Evolutionary conservation across 2,329 filamentous ascomycete species (phyloP), one percentile per base, ranked within the genome.

Genomic region (Aspergillus hortae): DNA sequence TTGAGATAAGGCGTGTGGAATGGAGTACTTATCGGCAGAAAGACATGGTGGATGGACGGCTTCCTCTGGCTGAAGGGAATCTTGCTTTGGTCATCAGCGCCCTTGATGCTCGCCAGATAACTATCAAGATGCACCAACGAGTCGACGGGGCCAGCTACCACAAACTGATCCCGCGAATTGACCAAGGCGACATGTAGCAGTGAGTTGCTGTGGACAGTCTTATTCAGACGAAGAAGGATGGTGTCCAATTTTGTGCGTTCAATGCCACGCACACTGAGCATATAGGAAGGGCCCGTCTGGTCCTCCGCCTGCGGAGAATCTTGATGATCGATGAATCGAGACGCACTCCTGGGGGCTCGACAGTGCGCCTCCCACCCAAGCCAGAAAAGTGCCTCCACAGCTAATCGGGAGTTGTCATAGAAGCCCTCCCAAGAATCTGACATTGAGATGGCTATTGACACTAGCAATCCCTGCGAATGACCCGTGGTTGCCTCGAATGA

Each of bases 1-100:
- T 42, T 44, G 6, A 76, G 64, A 44, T 73, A 67, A 4, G 56
- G 53, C 14, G 66, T 72, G 53, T 77, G 74, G 43, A 74, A 76
- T 0, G 74, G 70, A 1, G 69, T 66, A 23, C 65, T 70, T 44
- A 76, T 72, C 0, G 73, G 73, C 2, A 77, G 58, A 42, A 74
- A 76, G 1, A 53, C 51, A 51, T 61, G 52, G 4, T 53, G 55
- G 30, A 69, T 50, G 21, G 46, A 53, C 2, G 62, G 53, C 40
- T 67, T 70, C 38, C 72, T 62, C 21, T 63, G 60, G 15, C 59
- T 63, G 47, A 67, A 70, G 1, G 68, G 67, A 7, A 67, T 52
- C n/a, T 64, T 53, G 21, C 55, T 48, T 55, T 58, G 56, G 19
- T 57, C 53, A 35, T 40, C 49, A 25, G 49, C 19, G n/a, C 49